Conservation (phyloP, 2,329 filamentous ascomycete species). For the Ascochyta viciae-villosae region DNA sequence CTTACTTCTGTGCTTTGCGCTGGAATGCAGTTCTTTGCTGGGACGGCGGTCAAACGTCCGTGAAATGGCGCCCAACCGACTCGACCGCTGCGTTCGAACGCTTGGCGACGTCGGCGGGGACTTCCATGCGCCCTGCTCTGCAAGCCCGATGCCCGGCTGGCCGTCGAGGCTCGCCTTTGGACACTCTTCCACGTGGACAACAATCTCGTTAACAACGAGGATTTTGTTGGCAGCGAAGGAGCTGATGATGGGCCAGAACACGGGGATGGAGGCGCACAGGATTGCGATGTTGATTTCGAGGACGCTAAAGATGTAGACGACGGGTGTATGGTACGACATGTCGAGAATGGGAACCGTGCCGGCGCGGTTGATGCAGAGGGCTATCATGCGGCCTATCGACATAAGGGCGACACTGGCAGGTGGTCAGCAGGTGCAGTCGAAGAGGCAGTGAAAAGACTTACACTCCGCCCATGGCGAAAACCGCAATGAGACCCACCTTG, state of each 20-base stretch:
- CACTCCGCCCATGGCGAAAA: constrained; percentile 45
- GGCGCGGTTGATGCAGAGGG: constrained; percentile 36
- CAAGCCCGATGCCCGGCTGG: constrained; percentile 27
- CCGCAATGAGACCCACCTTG: constrained; percentile 34
- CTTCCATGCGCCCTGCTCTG: constrained; percentile 21
- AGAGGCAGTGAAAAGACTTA: constrained; percentile 29
- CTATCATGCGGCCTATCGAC: constrained; percentile 39
- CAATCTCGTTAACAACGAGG: constrained; percentile 50
- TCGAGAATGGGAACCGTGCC: constrained; percentile 44
- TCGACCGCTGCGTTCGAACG: constrained; percentile 18
- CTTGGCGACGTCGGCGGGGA: neutral
- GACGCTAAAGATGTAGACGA: constrained; percentile 44
- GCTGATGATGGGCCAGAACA: constrained; percentile 49
- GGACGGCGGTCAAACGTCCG: constrained; percentile 15
- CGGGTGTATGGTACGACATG: constrained; percentile 38
- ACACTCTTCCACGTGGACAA: constrained; percentile 40
- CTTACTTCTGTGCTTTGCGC: constrained; percentile 22
- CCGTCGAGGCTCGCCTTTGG: constrained; percentile 24
- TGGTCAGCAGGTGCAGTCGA: constrained; percentile 9
- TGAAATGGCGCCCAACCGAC: constrained; percentile 15
- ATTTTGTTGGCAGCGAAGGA: constrained; percentile 44
- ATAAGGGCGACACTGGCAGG: constrained; percentile 35
- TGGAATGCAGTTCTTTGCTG: constrained; percentile 9
- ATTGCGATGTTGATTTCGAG: constrained; percentile 50
- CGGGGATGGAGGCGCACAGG: constrained; percentile 46